Percentiles rank a stretch among this genome's conserved stretches.
Evolutionary conservation across 768 basidiomycete genomes (phyloP).

Genomic region (Pleurotus tuber-regium): DNA sequence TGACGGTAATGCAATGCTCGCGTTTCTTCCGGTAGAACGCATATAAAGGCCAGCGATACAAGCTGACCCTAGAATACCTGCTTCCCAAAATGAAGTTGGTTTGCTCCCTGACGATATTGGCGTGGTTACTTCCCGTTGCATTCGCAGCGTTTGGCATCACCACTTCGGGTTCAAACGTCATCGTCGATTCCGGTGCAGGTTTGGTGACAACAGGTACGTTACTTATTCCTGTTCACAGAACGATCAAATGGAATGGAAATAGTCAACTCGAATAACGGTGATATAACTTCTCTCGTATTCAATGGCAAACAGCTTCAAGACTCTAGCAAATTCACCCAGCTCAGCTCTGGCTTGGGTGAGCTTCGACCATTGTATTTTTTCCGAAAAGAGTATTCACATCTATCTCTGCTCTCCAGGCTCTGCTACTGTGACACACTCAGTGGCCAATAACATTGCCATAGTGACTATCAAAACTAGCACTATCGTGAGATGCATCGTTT

Average conservation of each 20-base stretch:
- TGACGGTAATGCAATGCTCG: background rate
- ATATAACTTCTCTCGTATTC: conserved; percentile 44
- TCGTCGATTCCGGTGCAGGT: conserved; percentile 44
- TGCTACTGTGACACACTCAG: conserved; percentile 38
- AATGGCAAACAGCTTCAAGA: conserved; percentile 47
- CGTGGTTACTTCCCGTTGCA: conserved; percentile 28
- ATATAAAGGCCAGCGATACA: conserved; percentile 9
- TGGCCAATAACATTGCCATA: conserved; percentile 36
- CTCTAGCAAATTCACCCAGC: conserved; percentile 41
- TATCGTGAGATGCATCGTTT: conserved; percentile 25
- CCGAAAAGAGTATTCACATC: too few relatives aligned
- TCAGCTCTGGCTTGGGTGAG: conserved; percentile 44
- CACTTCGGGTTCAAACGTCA: conserved; percentile 35
- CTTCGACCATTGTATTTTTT: background rate
- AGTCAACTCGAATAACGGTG: conserved; percentile 43
- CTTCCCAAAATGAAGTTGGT: conserved; percentile 19
- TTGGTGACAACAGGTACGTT: conserved; percentile 42
- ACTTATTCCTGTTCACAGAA: conserved; percentile 5
- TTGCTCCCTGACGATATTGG: conserved; percentile 19
- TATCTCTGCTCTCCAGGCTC: conserved; percentile 24
- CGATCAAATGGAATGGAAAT: background rate
- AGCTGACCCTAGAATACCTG: background rate
- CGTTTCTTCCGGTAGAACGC: background rate
- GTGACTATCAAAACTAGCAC: conserved; percentile 43
- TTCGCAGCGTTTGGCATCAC: conserved; percentile 46